Evolutionary conservation across 306 rosid genomes (phyloP).

Genomic region (Delonix regia): DNA sequence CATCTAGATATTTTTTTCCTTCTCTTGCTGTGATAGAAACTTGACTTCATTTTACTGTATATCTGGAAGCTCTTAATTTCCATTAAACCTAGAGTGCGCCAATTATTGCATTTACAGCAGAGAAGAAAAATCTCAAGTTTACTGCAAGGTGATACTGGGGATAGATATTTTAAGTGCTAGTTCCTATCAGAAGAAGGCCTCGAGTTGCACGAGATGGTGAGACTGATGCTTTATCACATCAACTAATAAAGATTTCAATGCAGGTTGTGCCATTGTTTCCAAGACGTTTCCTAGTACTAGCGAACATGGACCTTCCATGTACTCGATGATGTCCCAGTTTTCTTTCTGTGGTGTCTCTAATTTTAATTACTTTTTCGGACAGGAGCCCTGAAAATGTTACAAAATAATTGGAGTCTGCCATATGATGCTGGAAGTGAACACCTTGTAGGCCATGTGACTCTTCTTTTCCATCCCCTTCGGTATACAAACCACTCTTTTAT

Average conservation of each 20-base stretch:
- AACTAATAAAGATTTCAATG: not conserved
- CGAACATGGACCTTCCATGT: not conserved
- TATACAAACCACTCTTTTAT: not conserved
- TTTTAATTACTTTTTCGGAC: not conserved
- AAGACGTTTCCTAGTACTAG: not conserved
- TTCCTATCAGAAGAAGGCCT: no score
- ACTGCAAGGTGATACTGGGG: not conserved
- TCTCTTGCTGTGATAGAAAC: no score
- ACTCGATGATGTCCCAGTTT: not conserved
- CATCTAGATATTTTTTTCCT: no score
- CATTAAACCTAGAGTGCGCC: not conserved
- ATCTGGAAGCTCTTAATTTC: not conserved
- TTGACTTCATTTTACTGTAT: not conserved
- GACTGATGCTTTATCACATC: not conserved
- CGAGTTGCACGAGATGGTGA: no score
- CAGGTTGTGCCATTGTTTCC: not conserved
- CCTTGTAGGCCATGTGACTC: not conserved
- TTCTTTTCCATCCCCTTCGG: not conserved
- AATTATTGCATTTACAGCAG: not conserved
- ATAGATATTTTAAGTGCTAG: no score
- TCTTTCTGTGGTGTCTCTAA: slow-evolving; percentile 8
- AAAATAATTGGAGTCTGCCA: not conserved
- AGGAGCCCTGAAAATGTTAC: not conserved
- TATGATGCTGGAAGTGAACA: not conserved
- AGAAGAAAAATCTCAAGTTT: not conserved